Percentiles rank a stretch among this genome's conserved stretches.
These are phyloP conservation scores for Xylariaceae sp. DNA, from an alignment of 2,329 filamentous ascomycete genomes.

Conservation along the genomic window DNA sequence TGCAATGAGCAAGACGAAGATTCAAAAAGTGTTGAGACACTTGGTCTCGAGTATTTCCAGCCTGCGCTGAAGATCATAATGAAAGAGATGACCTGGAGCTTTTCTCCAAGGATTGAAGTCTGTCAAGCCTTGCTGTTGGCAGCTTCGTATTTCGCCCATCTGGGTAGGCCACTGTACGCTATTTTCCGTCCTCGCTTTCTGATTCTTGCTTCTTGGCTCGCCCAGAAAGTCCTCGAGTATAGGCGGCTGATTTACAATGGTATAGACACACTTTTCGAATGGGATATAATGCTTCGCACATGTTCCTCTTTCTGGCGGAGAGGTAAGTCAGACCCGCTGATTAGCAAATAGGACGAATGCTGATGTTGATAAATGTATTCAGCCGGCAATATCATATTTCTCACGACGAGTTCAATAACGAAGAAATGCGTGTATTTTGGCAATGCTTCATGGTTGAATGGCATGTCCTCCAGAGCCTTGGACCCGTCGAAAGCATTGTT, in stretches of 20 bases:
- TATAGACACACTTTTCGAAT: slow-evolving; percentile 33
- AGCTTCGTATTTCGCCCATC: slow-evolving; percentile 35
- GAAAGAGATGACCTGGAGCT: slow-evolving; percentile 31
- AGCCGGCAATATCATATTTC: slow-evolving; percentile 20
- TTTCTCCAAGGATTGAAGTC: slow-evolving; percentile 27
- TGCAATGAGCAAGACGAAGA: slow-evolving; percentile 14
- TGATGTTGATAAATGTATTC: slow-evolving; percentile 1
- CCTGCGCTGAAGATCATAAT: slow-evolving; percentile 35
- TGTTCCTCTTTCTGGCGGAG: slow-evolving; percentile 30
- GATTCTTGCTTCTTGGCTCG: neutral
- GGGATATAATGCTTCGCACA: slow-evolving; percentile 30
- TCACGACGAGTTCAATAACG: slow-evolving; percentile 35
- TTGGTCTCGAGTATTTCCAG: slow-evolving; percentile 33
- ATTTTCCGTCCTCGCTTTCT: too few species aligned
- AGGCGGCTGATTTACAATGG: neutral
- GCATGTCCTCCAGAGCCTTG: slow-evolving; percentile 34
- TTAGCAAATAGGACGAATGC: neutral
- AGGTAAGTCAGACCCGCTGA: slow-evolving; percentile 20
- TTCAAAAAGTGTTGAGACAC: slow-evolving; percentile 24
- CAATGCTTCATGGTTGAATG: slow-evolving; percentile 70
- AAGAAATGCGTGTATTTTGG: slow-evolving; percentile 62
- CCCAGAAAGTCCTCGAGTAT: neutral
- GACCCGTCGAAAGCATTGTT: slow-evolving; percentile 1
- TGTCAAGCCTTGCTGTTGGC: slow-evolving; percentile 36
- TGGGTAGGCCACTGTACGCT: slow-evolving; percentile 32